A percentile compares a stretch with the other conserved stretches of the same genome.
Conservation (phyloP, 169 alveolate species). For the Cryptosporidium parvum region DNA sequence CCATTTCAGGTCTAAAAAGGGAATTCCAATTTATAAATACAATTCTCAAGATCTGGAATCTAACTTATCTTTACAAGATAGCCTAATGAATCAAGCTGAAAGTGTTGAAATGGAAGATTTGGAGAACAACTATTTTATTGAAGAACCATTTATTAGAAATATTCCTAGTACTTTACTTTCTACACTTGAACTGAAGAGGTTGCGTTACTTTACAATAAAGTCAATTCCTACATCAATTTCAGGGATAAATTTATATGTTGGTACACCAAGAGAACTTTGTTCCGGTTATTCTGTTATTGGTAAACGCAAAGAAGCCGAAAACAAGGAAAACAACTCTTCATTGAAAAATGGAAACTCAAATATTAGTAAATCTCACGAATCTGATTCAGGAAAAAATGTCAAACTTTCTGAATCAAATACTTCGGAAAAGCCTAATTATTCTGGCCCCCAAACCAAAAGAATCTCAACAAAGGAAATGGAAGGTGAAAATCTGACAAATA, state of each 20-base stretch:
- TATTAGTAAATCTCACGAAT: background rate
- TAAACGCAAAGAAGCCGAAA: conserved; percentile 14
- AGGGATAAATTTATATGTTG: conserved; percentile 51
- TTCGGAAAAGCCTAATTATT: background rate
- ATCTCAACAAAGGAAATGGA: conserved; percentile 16
- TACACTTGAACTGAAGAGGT: conserved; percentile 60
- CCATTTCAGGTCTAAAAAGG: conserved; percentile 36
- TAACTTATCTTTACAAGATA: background rate
- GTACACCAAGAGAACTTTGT: conserved; percentile 33
- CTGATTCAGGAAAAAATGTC: background rate
- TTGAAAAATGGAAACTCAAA: background rate
- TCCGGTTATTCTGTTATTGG: background rate
- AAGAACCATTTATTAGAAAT: conserved; percentile 63
- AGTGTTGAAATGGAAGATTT: background rate
- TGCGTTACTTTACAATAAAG: conserved; percentile 35
- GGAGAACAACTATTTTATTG: conserved; percentile 9
- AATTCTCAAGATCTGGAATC: conserved; percentile 9
- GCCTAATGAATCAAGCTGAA: background rate
- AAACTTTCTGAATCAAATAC: background rate
- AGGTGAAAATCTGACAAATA: background rate
- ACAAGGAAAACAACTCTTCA: conserved; percentile 28
- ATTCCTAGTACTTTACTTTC: conserved; percentile 30
- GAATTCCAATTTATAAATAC: conserved; percentile 22
- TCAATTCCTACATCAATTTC: conserved; percentile 55
- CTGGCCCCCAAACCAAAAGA: background rate